These are phyloP conservation scores for Starmerella kuoi DNA, from an alignment of 805 yeast species.

Conservation along the genomic window DNA sequence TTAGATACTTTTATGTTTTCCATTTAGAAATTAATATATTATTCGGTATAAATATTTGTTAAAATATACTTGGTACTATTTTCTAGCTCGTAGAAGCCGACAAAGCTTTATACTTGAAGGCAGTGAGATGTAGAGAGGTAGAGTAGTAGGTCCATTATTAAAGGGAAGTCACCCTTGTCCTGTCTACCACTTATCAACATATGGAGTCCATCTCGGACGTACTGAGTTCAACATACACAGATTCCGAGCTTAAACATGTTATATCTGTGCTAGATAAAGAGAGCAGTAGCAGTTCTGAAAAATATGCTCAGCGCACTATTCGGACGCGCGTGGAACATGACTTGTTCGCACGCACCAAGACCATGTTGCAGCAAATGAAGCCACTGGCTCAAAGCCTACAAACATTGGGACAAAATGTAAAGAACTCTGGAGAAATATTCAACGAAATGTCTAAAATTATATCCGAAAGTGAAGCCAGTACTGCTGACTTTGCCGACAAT, in stretches of 20 bases:
- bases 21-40: too few species aligned
- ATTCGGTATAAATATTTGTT: too few species aligned
- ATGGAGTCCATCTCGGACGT: constrained; percentile 18
- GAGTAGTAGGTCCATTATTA: too few species aligned
- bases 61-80: too few species aligned
- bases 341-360: constrained; percentile 16
- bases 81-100: too few species aligned
- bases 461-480: constrained; percentile 18
- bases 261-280: constrained; percentile 18
- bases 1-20: too few species aligned
- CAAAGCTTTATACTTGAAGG: too few species aligned
- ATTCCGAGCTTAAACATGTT: constrained; percentile 19
- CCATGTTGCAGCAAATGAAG: constrained; percentile 28
- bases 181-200: neutral
- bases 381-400: constrained; percentile 25
- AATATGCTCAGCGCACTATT: constrained; percentile 9
- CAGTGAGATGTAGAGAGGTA: too few species aligned
- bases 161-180: too few species aligned
- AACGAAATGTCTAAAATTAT: constrained; percentile 22
- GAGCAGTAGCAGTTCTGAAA: constrained; percentile 1
- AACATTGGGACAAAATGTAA: constrained; percentile 21
- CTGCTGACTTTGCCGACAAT: constrained; percentile 24
- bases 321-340: constrained; percentile 16
- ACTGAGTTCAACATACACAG: constrained; percentile 21
- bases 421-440: constrained; percentile 15